Conservation (phyloP, 306 rosid genomes). For the Adenanthera pavonina region DNA sequence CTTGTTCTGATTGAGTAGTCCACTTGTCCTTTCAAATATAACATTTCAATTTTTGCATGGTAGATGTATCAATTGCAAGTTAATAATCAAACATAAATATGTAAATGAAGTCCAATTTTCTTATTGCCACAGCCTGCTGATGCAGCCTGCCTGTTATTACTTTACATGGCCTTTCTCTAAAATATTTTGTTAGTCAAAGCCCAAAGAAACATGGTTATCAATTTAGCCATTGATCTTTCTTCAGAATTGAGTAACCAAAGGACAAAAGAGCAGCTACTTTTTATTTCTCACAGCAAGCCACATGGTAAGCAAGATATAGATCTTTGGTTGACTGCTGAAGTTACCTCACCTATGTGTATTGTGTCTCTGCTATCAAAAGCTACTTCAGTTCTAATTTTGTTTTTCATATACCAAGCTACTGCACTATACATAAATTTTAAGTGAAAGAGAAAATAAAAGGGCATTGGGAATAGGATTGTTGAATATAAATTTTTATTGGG, state of each 20-base stretch:
- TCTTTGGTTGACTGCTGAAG: background rate
- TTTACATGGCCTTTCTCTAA: background rate
- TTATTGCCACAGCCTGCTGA: conserved; percentile 13
- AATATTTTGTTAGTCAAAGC: background rate
- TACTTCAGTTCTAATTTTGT: background rate
- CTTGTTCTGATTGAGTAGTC: conserved; percentile 32
- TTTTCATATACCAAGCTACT: background rate
- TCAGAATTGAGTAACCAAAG: background rate
- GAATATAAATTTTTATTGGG: conserved; percentile 11
- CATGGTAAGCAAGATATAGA: background rate
- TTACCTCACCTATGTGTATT: background rate
- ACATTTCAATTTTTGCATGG: conserved; percentile 8
- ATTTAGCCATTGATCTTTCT: background rate
- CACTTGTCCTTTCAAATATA: conserved; percentile 20
- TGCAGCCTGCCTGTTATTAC: background rate
- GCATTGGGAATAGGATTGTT: conserved; percentile 10
- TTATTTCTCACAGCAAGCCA: background rate
- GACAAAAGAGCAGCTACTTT: background rate
- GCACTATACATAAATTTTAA: conserved; percentile 6
- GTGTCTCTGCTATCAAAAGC: background rate
- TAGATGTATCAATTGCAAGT: conserved; percentile 26
- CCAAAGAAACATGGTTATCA: background rate
- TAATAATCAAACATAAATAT: conserved; percentile 18
- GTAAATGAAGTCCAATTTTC: conserved; percentile 34
- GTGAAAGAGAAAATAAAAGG: background rate